Evolutionary conservation across 495 filamentous ascomycete genomes (phyloP), one percentile per base, ranked within the genome.

Genomic region (Choiromyces venosus): DNA sequence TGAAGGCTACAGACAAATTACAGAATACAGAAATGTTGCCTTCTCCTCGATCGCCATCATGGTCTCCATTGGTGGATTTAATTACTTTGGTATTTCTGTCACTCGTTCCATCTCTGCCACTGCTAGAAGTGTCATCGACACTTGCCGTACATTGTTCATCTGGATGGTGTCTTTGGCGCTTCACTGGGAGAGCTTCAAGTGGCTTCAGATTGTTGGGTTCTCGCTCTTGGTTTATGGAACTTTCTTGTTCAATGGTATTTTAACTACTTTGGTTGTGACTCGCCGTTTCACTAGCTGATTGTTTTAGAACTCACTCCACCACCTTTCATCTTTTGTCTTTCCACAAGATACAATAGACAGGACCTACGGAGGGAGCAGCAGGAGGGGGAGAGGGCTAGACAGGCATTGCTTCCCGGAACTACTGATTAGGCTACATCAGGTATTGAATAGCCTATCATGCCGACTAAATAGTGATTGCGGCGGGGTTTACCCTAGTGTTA

Each of bases 1-100:
- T 16, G 93, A 97, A 79, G 96, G 93, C 2, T 91, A 91, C 86
- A 84, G 87, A 37, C 87, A 99, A 83, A 87, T 99, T 74, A 86
- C 87, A 3, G 81, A 87, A 35, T 88, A 96, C 80, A 85, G 83
- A n/a, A 78, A 86, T 1, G 88, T 99, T 69, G 88, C 88, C 37
- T 76, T 94, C 0, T 90, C 91, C 9, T 94, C 91, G 67, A 36
- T 98, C 21, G 81, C 94, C 56, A 98, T 97, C 75, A 99, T 99
- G 95, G 88, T 99, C 77, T 94, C 91, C 81, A 98, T 99, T 80
- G 93, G 93, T 90, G 93, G 94, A 68, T 99, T 97, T 88, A 99
- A 99, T 84, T 98, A 94, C 86, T 99, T 99, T 83, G 95, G 95
- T 39, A 89, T 99, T 21, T 92, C 90, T 7, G 94, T 99, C 10